These are phyloP conservation scores for Acrodontium crateriforme DNA, from an alignment of 2,329 filamentous ascomycete species.

Conservation along the genomic window DNA sequence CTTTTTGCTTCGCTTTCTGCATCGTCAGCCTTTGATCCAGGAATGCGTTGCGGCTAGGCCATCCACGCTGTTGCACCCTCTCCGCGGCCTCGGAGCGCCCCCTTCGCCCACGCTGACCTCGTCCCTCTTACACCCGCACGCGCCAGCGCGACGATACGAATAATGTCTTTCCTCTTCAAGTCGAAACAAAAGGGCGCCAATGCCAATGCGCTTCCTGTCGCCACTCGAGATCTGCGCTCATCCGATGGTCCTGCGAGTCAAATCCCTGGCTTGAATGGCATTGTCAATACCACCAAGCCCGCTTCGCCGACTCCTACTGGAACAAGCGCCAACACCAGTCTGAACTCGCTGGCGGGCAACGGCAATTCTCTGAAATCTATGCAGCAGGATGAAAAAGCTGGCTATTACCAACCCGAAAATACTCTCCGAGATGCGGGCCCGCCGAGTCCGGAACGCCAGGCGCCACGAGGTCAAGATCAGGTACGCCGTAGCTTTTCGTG, in stretches of 20 bases:
- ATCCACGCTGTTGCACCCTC: no score
- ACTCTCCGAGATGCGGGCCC: constrained; percentile 10
- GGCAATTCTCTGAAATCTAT: no score
- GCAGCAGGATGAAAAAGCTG: no score
- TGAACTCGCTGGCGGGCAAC: constrained; percentile 14
- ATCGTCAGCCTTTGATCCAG: neutral
- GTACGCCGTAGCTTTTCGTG: no score
- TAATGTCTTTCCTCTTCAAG: constrained; percentile 40
- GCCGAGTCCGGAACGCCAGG: constrained; percentile 52
- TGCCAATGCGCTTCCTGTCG: constrained; percentile 34
- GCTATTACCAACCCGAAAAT: no score
- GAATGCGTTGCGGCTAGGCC: no score
- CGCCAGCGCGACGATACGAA: no score
- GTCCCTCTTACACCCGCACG: no score
- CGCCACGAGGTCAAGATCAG: constrained; percentile 13
- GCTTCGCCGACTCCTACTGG: constrained; percentile 28
- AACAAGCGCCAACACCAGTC: constrained; percentile 49
- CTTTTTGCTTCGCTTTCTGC: neutral
- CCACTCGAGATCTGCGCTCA: constrained; percentile 41
- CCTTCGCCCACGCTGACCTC: no score
- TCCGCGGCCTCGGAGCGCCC: no score
- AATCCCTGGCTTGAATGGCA: constrained; percentile 35
- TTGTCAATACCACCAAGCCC: constrained; percentile 13
- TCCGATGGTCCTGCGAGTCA: constrained; percentile 36
- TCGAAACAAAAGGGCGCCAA: constrained; percentile 22